Conservation (phyloP, 139 green algal species). For the Astrephomene gubernaculifera region DNA sequence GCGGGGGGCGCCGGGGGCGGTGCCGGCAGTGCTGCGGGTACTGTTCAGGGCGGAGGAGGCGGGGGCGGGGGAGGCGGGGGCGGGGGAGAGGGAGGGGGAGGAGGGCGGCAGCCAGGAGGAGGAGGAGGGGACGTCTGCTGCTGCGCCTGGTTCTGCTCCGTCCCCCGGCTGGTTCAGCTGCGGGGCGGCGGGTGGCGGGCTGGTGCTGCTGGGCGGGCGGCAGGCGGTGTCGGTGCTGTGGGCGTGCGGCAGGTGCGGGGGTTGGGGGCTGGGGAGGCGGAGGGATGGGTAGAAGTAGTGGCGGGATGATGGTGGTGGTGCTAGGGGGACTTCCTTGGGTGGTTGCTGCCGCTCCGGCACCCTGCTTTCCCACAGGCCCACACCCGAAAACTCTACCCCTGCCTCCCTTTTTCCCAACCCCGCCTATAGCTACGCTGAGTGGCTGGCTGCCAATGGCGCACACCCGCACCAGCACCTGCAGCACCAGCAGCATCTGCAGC, state of each 20-base stretch:
- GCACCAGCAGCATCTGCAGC: background rate
- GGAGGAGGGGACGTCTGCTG: too few species aligned
- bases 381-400: too few species aligned
- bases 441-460: background rate
- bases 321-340: too few species aligned
- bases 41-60: background rate
- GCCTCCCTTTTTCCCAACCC: too few species aligned
- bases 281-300: too few species aligned
- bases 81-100: background rate
- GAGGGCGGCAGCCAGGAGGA: background rate
- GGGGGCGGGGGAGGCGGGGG: background rate
- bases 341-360: too few species aligned
- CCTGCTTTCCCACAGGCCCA: too few species aligned
- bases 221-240: slow-evolving; percentile 33
- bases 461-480: background rate
- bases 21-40: background rate
- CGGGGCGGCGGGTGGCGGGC: too few species aligned
- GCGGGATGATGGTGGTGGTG: too few species aligned
- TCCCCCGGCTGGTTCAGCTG: too few species aligned
- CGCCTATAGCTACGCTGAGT: background rate
- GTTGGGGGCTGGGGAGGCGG: too few species aligned
- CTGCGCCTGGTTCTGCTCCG: too few species aligned
- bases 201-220: background rate
- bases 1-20: background rate
- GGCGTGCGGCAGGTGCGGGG: slow-evolving; percentile 5